Base-by-base conservation (phyloP, 2,329 filamentous ascomycete species). In the Colletotrichum tropicale region DNA sequence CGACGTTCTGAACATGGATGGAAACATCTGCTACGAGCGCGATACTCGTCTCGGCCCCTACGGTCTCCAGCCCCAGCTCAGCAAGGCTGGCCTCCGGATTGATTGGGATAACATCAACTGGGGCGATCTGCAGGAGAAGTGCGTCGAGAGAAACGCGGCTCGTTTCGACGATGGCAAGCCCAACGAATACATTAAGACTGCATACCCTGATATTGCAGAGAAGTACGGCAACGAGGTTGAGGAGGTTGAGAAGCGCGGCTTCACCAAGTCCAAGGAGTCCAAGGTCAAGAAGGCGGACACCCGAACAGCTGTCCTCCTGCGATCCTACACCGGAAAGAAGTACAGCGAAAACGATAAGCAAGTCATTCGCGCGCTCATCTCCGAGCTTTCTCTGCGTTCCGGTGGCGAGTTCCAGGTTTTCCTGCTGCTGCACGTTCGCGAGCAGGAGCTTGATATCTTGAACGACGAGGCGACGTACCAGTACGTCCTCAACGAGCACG, bases 371-470 rank as follows among this genome's bases (percentile, higher is more conserved):
- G 91, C 95, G 43, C 90, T 98, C 81, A 91, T 98, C 78, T 93
- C 91, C 75, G 96, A 98, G 83, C 87, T 97, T 32, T 91, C 90
- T 8, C 87, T 98, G 72, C 92, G 93, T 76, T 94, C 94, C 18
- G 95, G 95, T 21, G 95, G 94, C 43, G 92, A 96, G 84, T 98
- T 96, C 81, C 91, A 96, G 79, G 92, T 97, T 2, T 94, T 95
- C 81, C 87, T 98, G 34, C 89, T 98, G 30, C 91, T 98, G 16
- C 94, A 98, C 77, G 93, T 96, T 84, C 95, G 94, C 82, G 91
- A 94, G 71, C 85, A 88, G 64, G 85, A 86, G 5, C 84, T 88
- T 16, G 86, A 89, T 26, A 91, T 94, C 61, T 93, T 91, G 84
- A 88, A 89, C n/a, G 88, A 91, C 78, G 83, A 89, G 13, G 85